Evolutionary conservation across 2,329 filamentous ascomycete species (phyloP), one percentile per base, ranked within the genome.

Genomic region (Hymenoscyphus salicellus): DNA sequence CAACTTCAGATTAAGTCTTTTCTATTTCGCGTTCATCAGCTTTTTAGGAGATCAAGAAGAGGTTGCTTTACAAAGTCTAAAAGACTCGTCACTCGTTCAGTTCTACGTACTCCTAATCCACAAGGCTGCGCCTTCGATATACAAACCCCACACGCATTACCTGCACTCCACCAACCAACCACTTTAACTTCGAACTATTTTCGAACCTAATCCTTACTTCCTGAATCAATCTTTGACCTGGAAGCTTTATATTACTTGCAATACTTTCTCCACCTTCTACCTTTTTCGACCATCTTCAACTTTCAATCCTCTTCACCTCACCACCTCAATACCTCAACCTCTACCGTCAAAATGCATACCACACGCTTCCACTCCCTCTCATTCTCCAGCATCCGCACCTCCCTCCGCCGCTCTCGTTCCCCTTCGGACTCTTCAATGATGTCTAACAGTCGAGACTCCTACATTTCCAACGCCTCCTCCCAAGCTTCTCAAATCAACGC

Each of bases 301-400:
- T 20, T 55, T 43, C 38, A 23, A 41, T 36, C 32, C 16, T 55
- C 58, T 41, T 55, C 52, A 55, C 23, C 41, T 36, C 58, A 46
- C 43, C 23, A 20, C 26, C 30, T 33, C 38, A 17, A 60, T 20
- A 62, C 46, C 20, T 56, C 30, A 17, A 64, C 36, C 33, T 30
- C 16, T 32, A 55, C 60, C 36, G 38, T 63, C 67, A 73, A 67
- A 61, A 75, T 75, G 74, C 69, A 68, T 38, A 71, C 69, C 58
- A 65, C 72, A 66, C 71, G 72, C 60, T 73, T 75, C 67, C 71
- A 69, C 41, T 71, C 72, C 55, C 67, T 75, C 64, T 81, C 86
- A 63, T 83, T 83, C 77, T 81, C 86, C 77, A 81, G 81, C 68
- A 74, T 86, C 58, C 82, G 83, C 66, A 81, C 79, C 58, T 83